Evolutionary conservation across 1,284 basidiomycete genomes (phyloP), one percentile per base, ranked within the genome.

Genomic region (Sporisorium iseilematis-ciliati): DNA sequence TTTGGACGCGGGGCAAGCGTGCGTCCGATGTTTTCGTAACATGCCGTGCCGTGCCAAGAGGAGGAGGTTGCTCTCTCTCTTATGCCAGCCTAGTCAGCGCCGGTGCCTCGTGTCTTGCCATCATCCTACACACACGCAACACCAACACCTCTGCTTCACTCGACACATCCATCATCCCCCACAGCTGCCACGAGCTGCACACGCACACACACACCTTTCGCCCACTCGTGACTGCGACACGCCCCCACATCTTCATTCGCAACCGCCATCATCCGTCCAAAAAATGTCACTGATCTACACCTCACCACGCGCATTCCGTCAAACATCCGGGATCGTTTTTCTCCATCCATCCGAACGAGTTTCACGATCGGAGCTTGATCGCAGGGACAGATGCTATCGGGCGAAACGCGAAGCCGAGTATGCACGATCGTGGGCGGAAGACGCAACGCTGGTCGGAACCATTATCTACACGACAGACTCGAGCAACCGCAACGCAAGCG

Each of bases 301-400:
- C 10, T 45, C 65, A 5, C 69, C 66, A 20, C 60, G 72, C 14
- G 65, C 70, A 3, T 60, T 82, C 35, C 78, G 75, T 31, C 70
- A 70, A 23, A 74, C 79, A 6, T 63, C 55, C 4, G 79, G 79
- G 42, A 74, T 78, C 35, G 57, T 63, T 33, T 75, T 81, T 46
- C 68, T 82, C 21, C 70, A 76, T 35, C 81, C 77, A 6, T 64
- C 63, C 55, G 76, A 78, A 26, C 77, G 78, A n/a, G 79, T 81
- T 21, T 63, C 79, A 7, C 61, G 76, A 23, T 56, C 45, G 25
- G 81, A 81, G 62, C 75, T 82, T 48, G 79, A 82, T 18, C 63
- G 78, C 0, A 51, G 65, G n/a, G 81, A 82, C 29, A 63, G 69
- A 25, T 67, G 67, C 55, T 82, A 79, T 56, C 70, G 78, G 16